A percentile compares a stretch with the other conserved stretches of the same genome.
These are phyloP conservation scores for Boletus reticuloceps DNA, from an alignment of 768 basidiomycete species.

Conservation along the genomic window DNA sequence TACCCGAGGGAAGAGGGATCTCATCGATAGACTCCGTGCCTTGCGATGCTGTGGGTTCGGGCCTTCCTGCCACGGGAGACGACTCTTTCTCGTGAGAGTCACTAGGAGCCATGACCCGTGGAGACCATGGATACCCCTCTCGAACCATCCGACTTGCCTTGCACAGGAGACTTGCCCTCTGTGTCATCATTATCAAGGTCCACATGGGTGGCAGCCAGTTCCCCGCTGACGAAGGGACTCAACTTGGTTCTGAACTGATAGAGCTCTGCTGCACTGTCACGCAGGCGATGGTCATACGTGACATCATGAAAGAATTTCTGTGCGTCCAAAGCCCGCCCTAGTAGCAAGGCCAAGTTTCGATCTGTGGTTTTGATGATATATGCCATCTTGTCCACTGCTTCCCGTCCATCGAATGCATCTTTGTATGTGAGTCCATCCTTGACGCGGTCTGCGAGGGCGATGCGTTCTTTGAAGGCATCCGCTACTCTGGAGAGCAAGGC, in stretches of 20 bases:
- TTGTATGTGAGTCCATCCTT: conserved; percentile 97
- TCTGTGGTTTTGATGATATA: conserved; percentile 99
- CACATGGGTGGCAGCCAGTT: conserved; percentile 40
- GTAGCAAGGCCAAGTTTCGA: conserved; percentile 87
- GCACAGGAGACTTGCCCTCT: conserved; percentile 28
- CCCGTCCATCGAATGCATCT: conserved; percentile 94
- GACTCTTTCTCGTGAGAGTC: conserved; percentile 36
- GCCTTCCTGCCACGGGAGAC: conserved; percentile 24
- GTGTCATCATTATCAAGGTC: conserved; percentile 37
- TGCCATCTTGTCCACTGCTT: conserved; percentile 95
- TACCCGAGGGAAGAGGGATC: conserved; percentile 79
- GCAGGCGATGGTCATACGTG: conserved; percentile 93
- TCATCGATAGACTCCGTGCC: conserved; percentile 55
- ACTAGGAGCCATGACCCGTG: conserved; percentile 31
- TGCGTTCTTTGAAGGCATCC: conserved; percentile 85
- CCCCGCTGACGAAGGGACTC: conserved; percentile 83
- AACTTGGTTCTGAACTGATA: conserved; percentile 91
- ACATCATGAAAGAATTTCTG: conserved; percentile 99
- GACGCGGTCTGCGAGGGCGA: conserved; percentile 70
- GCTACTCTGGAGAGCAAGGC: conserved; percentile 93
- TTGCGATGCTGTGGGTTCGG: conserved; percentile 29
- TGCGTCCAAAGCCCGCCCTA: conserved; percentile 94
- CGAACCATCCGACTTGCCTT: conserved; percentile 16
- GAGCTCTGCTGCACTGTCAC: conserved; percentile 84
- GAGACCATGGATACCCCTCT: conserved; percentile 26